Evolutionary conservation across 2,329 filamentous ascomycete genomes (phyloP).

Genomic region (Colletotrichum sp.): DNA sequence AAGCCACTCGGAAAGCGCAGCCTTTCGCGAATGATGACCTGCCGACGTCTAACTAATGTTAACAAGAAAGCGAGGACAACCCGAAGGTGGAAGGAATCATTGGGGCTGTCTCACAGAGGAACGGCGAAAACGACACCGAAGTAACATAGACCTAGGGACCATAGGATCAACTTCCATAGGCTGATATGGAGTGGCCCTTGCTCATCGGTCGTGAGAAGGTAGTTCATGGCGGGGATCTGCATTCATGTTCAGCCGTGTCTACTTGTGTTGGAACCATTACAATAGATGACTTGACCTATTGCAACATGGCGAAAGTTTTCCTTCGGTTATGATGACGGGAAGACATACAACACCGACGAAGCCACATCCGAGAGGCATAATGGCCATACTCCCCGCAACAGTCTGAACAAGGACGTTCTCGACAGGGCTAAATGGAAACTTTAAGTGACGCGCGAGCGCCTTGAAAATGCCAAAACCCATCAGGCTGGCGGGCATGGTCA

Average conservation of each 20-base stretch:
- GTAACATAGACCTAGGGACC: slow-evolving; percentile 92
- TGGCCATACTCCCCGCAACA: slow-evolving; percentile 92
- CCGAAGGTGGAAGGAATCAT: background rate
- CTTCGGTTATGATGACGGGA: background rate
- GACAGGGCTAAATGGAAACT: slow-evolving; percentile 86
- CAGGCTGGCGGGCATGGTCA: slow-evolving; percentile 95
- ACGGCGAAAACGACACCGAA: slow-evolving; percentile 98
- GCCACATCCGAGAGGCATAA: slow-evolving; percentile 94
- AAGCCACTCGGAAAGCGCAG: slow-evolving; percentile 95
- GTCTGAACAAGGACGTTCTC: slow-evolving; percentile 98
- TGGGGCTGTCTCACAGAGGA: slow-evolving; percentile 62
- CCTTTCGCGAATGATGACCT: slow-evolving; percentile 92
- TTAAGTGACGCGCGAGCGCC: slow-evolving; percentile 72
- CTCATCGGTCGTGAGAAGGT: slow-evolving; percentile 78
- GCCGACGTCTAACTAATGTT: slow-evolving; percentile 60
- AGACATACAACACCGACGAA: slow-evolving; percentile 81
- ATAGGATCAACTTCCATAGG: slow-evolving; percentile 80
- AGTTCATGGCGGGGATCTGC: slow-evolving; percentile 86
- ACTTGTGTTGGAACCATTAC: background rate
- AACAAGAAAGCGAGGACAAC: background rate
- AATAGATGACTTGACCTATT: background rate
- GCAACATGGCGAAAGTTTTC: background rate
- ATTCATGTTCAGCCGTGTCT: background rate
- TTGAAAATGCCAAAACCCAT: slow-evolving; percentile 97
- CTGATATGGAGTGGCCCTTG: slow-evolving; percentile 76